Conservation (phyloP, 768 basidiomycete species). For the Lactarius evosmus region DNA sequence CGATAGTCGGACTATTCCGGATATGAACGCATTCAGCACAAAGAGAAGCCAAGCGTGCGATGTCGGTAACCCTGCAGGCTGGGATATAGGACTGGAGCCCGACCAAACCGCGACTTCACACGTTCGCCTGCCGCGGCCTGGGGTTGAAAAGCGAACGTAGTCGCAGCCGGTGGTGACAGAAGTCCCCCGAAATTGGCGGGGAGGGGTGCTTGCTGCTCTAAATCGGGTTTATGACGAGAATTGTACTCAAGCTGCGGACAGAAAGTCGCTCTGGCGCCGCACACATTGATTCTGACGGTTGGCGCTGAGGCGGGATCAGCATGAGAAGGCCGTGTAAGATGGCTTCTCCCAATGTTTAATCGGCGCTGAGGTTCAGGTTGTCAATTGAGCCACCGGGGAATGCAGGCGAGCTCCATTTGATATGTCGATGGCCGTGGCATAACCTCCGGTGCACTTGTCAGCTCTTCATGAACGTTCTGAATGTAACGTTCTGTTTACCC, state of each 20-base stretch:
- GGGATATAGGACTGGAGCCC: no score
- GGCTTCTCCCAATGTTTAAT: no score
- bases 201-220: neutral
- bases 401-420: neutral
- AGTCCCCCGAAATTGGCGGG: neutral
- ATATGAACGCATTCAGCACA: neutral
- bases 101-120: no score
- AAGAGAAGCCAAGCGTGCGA: neutral
- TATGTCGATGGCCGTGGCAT: neutral
- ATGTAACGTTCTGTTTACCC: no score
- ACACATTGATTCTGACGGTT: no score
- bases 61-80: no score
- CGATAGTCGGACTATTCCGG: neutral
- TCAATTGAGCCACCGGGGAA: no score
- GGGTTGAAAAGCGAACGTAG: neutral
- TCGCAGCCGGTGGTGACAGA: neutral
- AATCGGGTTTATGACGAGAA: neutral
- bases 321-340: no score
- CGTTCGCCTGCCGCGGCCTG: neutral
- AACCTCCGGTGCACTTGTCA: neutral
- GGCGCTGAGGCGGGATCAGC: no score
- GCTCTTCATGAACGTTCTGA: neutral
- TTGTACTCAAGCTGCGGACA: neutral
- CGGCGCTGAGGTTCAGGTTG: no score
- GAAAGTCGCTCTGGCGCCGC: no score